Conservation (phyloP, 1,139 yeast genomes). For the Yamadazyma atmosphaerica region DNA sequence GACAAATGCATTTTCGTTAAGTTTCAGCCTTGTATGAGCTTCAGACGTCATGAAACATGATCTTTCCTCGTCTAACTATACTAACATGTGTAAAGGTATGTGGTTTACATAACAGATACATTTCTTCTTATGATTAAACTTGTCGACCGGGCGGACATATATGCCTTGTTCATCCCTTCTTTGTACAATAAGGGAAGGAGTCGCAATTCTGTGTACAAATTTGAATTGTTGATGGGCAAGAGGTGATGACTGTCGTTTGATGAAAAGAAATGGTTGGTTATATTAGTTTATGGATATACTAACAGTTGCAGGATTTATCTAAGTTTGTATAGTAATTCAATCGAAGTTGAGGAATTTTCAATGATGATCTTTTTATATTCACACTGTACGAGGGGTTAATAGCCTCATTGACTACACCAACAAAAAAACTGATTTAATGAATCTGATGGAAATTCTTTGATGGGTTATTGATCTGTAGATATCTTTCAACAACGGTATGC, state of each 20-base stretch:
- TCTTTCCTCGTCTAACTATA: conserved; percentile 6
- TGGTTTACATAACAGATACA: conserved; percentile 5
- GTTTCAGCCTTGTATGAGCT: conserved; percentile 89
- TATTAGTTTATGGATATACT: conserved; percentile 6
- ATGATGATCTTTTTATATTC: conserved; percentile 60
- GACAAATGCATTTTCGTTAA: conserved; percentile 77
- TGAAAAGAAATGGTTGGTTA: conserved; percentile 8
- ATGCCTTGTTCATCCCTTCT: conserved; percentile 44
- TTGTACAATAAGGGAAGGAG: conserved; percentile 55
- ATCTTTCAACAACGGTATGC: background rate
- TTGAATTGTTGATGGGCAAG: conserved; percentile 53
- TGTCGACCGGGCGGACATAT: conserved; percentile 86
- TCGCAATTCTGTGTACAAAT: conserved; percentile 68
- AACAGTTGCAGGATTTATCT: conserved; percentile 7
- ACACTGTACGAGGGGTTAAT: conserved; percentile 61
- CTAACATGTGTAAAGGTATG: conserved; percentile 26
- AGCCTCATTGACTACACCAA: conserved; percentile 50
- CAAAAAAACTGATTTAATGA: conserved; percentile 76
- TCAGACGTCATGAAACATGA: background rate
- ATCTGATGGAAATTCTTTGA: conserved; percentile 51
- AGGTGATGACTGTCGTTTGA: conserved; percentile 54
- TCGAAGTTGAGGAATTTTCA: no score
- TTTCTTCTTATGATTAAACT: conserved; percentile 49
- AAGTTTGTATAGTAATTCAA: conserved; percentile 1
- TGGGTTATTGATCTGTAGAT: background rate